Percentiles rank a stretch among this genome's conserved stretches.
These are phyloP conservation scores for Coemansia sp. DNA, from an alignment of 192 early-diverging fungal species.

Conservation along the genomic window DNA sequence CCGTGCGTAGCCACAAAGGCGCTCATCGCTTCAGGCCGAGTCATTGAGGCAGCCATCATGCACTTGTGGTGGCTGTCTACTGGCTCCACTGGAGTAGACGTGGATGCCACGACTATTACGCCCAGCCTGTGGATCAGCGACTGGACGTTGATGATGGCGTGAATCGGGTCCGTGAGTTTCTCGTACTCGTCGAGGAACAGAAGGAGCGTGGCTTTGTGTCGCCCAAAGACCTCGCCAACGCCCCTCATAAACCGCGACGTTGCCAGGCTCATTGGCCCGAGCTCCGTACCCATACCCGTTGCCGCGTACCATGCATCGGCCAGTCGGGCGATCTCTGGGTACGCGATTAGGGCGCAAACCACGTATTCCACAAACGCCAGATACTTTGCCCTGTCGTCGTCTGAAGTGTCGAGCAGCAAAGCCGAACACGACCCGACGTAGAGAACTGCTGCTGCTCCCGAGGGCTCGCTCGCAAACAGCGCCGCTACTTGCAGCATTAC, in stretches of 20 bases:
- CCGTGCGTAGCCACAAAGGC: conserved; percentile 5
- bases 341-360: conserved; percentile 6
- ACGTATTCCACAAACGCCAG: conserved; percentile 22
- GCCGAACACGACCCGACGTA: conserved; percentile 14
- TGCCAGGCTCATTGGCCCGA: not conserved
- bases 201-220: conserved; percentile 5
- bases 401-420: conserved; percentile 3
- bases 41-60: conserved; percentile 2
- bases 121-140: conserved; percentile 3
- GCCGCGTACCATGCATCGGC: conserved; percentile 13
- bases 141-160: not conserved
- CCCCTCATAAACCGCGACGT: conserved; percentile 4
- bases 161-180: not conserved
- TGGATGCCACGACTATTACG: not conserved
- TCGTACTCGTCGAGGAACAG: conserved; percentile 26
- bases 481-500: conserved; percentile 22
- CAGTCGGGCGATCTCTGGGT: not conserved
- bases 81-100: not conserved
- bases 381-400: conserved; percentile 9
- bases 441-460: conserved; percentile 10
- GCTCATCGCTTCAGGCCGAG: conserved; percentile 9
- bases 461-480: conserved; percentile 19
- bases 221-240: not conserved
- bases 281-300: conserved; percentile 11
- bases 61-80: not conserved